Conservation (phyloP, 495 filamentous ascomycete genomes). For the Pyrenopolyporus hunteri region DNA sequence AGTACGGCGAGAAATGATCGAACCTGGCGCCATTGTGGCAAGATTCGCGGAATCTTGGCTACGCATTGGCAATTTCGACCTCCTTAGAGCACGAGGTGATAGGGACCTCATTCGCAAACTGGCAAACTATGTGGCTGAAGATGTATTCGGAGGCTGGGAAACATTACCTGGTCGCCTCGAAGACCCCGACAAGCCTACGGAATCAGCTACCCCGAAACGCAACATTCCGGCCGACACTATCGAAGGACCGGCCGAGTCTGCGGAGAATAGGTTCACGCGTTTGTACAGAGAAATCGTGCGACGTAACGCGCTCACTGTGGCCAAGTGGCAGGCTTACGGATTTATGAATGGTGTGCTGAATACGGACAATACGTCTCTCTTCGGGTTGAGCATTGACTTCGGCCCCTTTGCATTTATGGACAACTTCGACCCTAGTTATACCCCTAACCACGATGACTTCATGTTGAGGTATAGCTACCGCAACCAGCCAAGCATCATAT, state of each 20-base stretch:
- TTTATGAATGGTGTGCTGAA: slow-evolving; percentile 97
- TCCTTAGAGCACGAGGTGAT: slow-evolving; percentile 81
- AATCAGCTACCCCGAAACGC: slow-evolving; percentile 47
- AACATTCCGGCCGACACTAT: slow-evolving; percentile 61
- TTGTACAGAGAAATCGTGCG: slow-evolving; percentile 88
- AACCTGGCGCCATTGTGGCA: slow-evolving; percentile 91
- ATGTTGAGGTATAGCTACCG: slow-evolving; percentile 86
- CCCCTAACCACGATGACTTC: slow-evolving; percentile 95
- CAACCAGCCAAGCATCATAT: slow-evolving; percentile 94
- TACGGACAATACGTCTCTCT: slow-evolving; percentile 94
- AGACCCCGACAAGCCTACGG: slow-evolving; percentile 49
- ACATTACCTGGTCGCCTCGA: slow-evolving; percentile 67
- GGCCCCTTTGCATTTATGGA: slow-evolving; percentile 97
- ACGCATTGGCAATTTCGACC: slow-evolving; percentile 91
- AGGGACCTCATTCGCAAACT: slow-evolving; percentile 72
- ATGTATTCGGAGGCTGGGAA: slow-evolving; percentile 86
- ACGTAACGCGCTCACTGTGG: slow-evolving; percentile 86
- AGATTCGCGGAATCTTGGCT: slow-evolving; percentile 93
- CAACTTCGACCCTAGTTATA: slow-evolving; percentile 92
- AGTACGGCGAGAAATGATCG: slow-evolving; percentile 80
- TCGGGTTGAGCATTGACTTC: slow-evolving; percentile 88
- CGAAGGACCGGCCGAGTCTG: slow-evolving; percentile 66
- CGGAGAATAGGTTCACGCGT: slow-evolving; percentile 84
- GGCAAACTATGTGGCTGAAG: slow-evolving; percentile 80
- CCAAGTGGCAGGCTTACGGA: slow-evolving; percentile 94